Evolutionary conservation across 108 stramenopile genomes (phyloP).

Genomic region (Discostella pseudostelligera): DNA sequence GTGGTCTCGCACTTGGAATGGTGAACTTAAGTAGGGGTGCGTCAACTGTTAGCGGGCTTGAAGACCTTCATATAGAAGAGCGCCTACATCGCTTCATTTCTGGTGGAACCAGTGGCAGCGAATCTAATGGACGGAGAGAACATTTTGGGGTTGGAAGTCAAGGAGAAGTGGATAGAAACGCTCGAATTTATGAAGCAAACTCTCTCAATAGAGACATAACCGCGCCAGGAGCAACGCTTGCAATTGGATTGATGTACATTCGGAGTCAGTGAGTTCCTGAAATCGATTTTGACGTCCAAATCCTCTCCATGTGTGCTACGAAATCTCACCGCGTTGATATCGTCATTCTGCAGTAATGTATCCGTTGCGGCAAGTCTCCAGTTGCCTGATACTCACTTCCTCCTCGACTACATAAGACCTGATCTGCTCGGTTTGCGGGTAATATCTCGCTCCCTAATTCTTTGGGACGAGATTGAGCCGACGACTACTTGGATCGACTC

Average conservation of each 20-base stretch:
- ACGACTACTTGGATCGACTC: constrained; percentile 76
- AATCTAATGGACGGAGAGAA: constrained; percentile 49
- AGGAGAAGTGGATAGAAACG: constrained; percentile 69
- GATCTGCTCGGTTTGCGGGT: constrained; percentile 91
- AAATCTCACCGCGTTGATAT: not conserved
- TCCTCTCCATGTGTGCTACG: too few species aligned
- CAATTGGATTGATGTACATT: constrained; percentile 91
- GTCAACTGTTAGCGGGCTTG: constrained; percentile 66
- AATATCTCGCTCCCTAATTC: constrained; percentile 85
- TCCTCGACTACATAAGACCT: constrained; percentile 92
- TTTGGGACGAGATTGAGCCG: constrained; percentile 90
- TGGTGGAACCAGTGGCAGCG: constrained; percentile 71
- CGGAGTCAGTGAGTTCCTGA: constrained; percentile 67
- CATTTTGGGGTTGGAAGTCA: constrained; percentile 24
- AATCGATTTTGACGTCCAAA: not conserved
- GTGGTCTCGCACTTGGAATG: constrained; percentile 44
- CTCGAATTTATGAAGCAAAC: constrained; percentile 84
- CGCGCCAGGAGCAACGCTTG: constrained; percentile 92
- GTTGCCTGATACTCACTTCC: constrained; percentile 90
- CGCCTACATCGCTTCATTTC: constrained; percentile 84
- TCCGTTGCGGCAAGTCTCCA: constrained; percentile 76
- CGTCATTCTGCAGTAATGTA: constrained; percentile 39
- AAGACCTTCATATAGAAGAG: constrained; percentile 93
- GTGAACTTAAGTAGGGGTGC: constrained; percentile 50
- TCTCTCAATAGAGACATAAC: constrained; percentile 93